phyloP scores from a whole-genome alignment of 257 asterid genomes.

The Gentiana macrophylla region DNA sequence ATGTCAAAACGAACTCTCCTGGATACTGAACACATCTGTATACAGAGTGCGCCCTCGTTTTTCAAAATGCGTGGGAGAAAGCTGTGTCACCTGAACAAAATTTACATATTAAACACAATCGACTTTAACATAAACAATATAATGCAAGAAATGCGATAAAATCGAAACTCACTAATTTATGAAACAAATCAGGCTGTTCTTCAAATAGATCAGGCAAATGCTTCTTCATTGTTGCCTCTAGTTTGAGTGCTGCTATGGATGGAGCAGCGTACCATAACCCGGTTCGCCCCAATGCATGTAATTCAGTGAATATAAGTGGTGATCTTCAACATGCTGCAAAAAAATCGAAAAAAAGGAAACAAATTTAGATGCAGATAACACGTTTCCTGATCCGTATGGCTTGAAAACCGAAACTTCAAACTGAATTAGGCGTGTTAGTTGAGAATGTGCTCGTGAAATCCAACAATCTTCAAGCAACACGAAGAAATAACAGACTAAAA shows the following conservation, averaged over 20 bases:
- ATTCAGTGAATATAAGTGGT: slow-evolving; percentile 88
- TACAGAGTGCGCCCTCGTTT: slow-evolving; percentile 78
- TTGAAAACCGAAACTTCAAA: too few species aligned
- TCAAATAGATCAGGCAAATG: slow-evolving; percentile 83
- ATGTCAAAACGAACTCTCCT: slow-evolving; percentile 92
- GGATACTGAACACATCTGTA: slow-evolving; percentile 88
- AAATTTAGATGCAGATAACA: slow-evolving; percentile 13
- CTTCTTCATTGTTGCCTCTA: slow-evolving; percentile 93
- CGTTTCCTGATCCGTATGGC: neutral
- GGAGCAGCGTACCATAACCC: slow-evolving; percentile 96
- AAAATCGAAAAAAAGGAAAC: slow-evolving; percentile 11
- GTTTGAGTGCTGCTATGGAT: slow-evolving; percentile 66
- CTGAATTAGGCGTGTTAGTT: too few species aligned
- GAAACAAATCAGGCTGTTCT: slow-evolving; percentile 98
- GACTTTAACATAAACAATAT: neutral
- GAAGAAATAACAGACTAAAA: neutral
- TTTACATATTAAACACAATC: neutral
- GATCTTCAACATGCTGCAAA: slow-evolving; percentile 95
- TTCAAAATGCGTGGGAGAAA: slow-evolving; percentile 79
- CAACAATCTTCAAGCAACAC: too few species aligned
- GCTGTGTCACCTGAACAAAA: slow-evolving; percentile 74
- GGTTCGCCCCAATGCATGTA: slow-evolving; percentile 97
- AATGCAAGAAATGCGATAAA: neutral
- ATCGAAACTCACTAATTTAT: slow-evolving; percentile 63
- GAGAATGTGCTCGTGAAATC: too few species aligned